These are phyloP conservation scores for Symmetrospora coprosmae DNA, from an alignment of 768 basidiomycete genomes.

Conservation along the genomic window DNA sequence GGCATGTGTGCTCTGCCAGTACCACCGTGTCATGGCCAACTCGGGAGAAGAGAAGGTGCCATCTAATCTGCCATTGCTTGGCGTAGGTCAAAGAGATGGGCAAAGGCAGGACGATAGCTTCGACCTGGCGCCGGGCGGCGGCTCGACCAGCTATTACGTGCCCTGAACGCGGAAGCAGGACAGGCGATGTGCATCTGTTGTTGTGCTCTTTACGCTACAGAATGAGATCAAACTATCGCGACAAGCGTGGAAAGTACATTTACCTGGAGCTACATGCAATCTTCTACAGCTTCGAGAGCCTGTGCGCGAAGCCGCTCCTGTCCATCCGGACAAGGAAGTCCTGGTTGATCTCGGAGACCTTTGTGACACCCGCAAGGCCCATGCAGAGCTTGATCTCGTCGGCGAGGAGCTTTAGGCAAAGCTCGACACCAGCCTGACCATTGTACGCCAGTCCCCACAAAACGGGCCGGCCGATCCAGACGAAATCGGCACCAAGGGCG, in stretches of 20 bases:
- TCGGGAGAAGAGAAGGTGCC: constrained; percentile 2
- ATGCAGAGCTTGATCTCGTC: constrained; percentile 42
- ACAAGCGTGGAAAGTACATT: too few species aligned
- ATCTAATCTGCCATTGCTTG: neutral
- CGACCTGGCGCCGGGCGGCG: constrained; percentile 7
- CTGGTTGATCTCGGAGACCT: constrained; percentile 37
- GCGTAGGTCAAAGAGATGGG: neutral
- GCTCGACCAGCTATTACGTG: constrained; percentile 9
- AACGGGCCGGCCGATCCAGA: constrained; percentile 34
- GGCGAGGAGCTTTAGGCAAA: constrained; percentile 34
- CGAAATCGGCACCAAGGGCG: constrained; percentile 24
- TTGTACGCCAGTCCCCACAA: constrained; percentile 38
- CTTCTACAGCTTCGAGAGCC: constrained; percentile 5
- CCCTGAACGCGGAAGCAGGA: neutral
- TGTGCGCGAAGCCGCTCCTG: neutral
- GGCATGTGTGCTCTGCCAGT: neutral
- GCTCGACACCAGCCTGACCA: constrained; percentile 37
- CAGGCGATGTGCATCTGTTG: too few species aligned
- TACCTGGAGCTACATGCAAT: too few species aligned
- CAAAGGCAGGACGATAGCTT: constrained; percentile 1
- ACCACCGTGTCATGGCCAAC: constrained; percentile 6
- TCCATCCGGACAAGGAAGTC: constrained; percentile 20
- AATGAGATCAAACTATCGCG: too few species aligned
- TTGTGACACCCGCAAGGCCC: constrained; percentile 39
- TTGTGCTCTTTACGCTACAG: too few species aligned